Percentiles rank a stretch among this genome's conserved stretches.
Evolutionary conservation across 1,284 basidiomycete species (phyloP).

Genomic region (Ustilago bromivora): DNA sequence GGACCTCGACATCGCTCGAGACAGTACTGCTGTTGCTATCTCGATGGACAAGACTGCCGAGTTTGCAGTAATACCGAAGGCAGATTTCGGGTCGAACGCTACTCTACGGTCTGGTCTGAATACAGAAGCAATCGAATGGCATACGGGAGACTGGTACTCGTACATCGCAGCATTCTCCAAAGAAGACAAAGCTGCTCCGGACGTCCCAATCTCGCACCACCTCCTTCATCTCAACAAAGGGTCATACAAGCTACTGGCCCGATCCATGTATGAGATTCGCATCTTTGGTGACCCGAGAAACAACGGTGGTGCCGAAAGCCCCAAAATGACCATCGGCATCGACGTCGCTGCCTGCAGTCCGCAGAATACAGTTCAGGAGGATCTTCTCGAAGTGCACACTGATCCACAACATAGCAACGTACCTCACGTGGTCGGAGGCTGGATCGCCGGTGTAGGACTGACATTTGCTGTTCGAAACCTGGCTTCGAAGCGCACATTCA

Average conservation of each 20-base stretch:
- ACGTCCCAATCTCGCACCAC: constrained; percentile 33
- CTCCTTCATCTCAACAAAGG: constrained; percentile 31
- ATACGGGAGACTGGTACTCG: constrained; percentile 55
- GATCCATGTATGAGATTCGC: constrained; percentile 51
- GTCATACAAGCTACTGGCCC: constrained; percentile 34
- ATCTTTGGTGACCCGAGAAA: constrained; percentile 51
- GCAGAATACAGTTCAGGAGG: background rate
- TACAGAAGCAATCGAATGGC: constrained; percentile 35
- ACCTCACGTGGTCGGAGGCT: constrained; percentile 48
- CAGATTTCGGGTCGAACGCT: background rate
- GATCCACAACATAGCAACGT: constrained; percentile 39
- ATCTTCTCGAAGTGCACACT: constrained; percentile 15
- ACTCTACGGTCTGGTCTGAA: background rate
- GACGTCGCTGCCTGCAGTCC: constrained; percentile 23
- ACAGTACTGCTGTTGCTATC: constrained; percentile 26
- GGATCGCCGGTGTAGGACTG: constrained; percentile 43
- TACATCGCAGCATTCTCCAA: constrained; percentile 39
- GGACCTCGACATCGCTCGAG: constrained; percentile 23
- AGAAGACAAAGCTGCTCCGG: constrained; percentile 1
- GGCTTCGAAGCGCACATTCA: constrained; percentile 1
- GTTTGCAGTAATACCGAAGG: constrained; percentile 37
- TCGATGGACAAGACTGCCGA: constrained; percentile 42
- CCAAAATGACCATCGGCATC: constrained; percentile 40
- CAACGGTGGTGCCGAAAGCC: constrained; percentile 15
- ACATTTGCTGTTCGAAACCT: constrained; percentile 40